Base-by-base conservation (phyloP, 176 grass and related monocot species). In the Aegilops longissima region DNA sequence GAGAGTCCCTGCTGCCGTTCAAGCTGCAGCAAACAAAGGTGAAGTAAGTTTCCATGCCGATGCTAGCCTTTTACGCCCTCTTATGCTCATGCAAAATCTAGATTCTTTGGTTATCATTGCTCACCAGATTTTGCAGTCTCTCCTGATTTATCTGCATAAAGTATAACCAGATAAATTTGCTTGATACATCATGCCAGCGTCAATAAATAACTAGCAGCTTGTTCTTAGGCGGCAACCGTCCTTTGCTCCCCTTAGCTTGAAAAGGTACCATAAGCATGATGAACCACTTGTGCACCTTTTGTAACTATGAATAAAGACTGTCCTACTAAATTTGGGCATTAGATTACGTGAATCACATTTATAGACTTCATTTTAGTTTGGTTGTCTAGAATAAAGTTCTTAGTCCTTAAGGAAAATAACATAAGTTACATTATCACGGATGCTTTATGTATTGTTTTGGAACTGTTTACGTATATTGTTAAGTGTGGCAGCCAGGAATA, bases 1-100 rank as follows among this genome's bases (percentile, higher is more conserved):
- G 69, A 86, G 89, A 79, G 94, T 77, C 36, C 97, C 97, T 12
- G 92, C 97, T 75, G 89, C 97, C 80, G 12, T 94, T 78, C 86
- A 99, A 96, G 29, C 97, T 75, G 92, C 76, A 11, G 80, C 86
- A 30, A 78, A 81, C 21, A 96, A 91, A 72, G 76, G 64, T 17
- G 88, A 87, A 66, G 96, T 98, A 94, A 86, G 86, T 38, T 21
- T 74, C 16, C 5, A 3, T 74, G 9, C 18, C 38, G 4, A 51
- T 76, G 66, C n/a, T 81, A 49, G 14, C 85, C 54, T 62, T 61
- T 73, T 45, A 21, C 34, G 40, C 51, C 58, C 34, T 73, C 34
- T 73, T 61, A 10, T 8, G 4, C 35, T 45, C 8, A 4, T 42
- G 49, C 31, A 56, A 38, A 52, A 73, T 38, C n/a, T 31, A 73